phyloP scores from a whole-genome alignment of 2,329 filamentous ascomycete genomes.

The Cladosporium halotolerans region DNA sequence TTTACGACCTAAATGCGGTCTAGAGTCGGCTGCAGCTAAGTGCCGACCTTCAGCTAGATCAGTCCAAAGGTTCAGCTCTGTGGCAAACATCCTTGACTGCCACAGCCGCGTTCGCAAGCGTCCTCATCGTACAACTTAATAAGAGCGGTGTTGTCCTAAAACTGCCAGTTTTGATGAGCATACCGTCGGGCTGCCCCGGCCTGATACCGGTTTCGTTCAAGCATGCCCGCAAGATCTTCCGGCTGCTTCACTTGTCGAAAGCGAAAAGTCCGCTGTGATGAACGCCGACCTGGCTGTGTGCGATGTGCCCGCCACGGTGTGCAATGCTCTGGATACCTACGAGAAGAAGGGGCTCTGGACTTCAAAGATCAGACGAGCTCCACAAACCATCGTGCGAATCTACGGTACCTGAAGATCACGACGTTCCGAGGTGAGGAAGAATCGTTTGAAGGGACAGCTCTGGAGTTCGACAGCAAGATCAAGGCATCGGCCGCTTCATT shows the following conservation, averaged over 20 bases:
- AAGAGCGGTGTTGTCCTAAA: too few relatives aligned
- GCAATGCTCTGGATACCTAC: slow-evolving; percentile 26
- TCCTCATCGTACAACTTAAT: too few relatives aligned
- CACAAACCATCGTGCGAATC: neutral
- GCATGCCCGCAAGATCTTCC: slow-evolving; percentile 26
- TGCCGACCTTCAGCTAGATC: too few relatives aligned
- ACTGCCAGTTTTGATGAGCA: too few relatives aligned
- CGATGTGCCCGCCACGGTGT: slow-evolving; percentile 28
- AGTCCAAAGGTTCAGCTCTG: too few relatives aligned
- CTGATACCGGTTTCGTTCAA: neutral
- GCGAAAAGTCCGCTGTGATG: slow-evolving; percentile 30
- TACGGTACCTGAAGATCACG: neutral
- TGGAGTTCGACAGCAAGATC: slow-evolving; percentile 1
- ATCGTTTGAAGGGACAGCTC: neutral
- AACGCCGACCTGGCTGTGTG: slow-evolving; percentile 24
- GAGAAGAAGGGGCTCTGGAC: slow-evolving; percentile 20
- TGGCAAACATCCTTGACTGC: neutral
- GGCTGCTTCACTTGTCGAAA: slow-evolving; percentile 28
- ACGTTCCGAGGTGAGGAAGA: neutral
- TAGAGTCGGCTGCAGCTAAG: too few relatives aligned
- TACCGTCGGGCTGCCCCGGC: too few relatives aligned
- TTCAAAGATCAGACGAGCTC: slow-evolving; percentile 24
- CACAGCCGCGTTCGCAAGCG: too few relatives aligned
- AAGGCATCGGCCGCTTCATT: neutral
- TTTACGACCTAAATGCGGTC: too few relatives aligned